phyloP scores from a whole-genome alignment of 2,329 filamentous ascomycete species.

The Acrodontium crateriforme region DNA sequence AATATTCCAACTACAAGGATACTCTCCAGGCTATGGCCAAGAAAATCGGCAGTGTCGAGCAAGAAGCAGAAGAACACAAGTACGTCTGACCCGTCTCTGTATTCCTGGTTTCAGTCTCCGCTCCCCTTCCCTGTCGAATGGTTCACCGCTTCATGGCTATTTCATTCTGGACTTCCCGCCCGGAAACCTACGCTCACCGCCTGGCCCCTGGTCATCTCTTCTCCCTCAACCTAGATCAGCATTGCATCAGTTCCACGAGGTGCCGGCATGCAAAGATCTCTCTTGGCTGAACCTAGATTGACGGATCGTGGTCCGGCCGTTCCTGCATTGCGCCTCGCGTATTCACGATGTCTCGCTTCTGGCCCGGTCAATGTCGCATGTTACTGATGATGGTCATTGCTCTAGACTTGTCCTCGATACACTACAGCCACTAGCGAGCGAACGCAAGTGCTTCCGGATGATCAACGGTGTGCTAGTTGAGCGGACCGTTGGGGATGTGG shows the following conservation, averaged over 20 bases:
- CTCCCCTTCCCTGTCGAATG: constrained; percentile 3
- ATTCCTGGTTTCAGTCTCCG: constrained; percentile 11
- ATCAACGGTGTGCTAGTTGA: constrained; percentile 95
- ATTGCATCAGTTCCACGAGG: no score
- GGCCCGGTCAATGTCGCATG: no score
- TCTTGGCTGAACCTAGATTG: no score
- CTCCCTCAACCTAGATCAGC: no score
- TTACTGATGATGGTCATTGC: no score
- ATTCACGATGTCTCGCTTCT: no score
- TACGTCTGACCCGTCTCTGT: constrained; percentile 29
- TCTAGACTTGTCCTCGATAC: constrained; percentile 95
- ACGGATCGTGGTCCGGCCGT: no score
- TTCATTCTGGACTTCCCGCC: no score
- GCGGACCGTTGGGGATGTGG: constrained; percentile 81
- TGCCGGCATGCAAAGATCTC: no score
- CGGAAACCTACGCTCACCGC: constrained; percentile 25
- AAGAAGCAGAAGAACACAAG: constrained; percentile 97
- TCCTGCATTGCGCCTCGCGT: no score
- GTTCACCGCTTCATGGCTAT: not conserved
- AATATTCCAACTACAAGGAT: constrained; percentile 64
- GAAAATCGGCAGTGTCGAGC: constrained; percentile 95
- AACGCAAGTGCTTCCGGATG: constrained; percentile 96
- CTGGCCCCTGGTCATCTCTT: constrained; percentile 3
- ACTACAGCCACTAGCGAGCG: constrained; percentile 62
- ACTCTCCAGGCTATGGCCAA: constrained; percentile 81